Base-by-base conservation (phyloP, 1,139 yeast species). In the Suhomyces panamericanus region DNA sequence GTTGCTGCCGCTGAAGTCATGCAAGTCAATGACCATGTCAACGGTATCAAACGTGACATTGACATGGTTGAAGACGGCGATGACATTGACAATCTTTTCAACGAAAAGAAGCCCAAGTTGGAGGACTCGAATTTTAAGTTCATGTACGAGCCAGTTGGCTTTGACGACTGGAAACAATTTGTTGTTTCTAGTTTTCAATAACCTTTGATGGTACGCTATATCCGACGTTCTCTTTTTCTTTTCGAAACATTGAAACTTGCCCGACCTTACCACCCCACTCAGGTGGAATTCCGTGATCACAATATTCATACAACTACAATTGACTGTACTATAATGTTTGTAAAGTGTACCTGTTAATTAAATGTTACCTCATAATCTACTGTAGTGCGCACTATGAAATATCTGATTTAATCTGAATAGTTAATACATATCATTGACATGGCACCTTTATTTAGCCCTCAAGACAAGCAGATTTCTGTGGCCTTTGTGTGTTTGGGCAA, bases 401-500 rank as follows among this genome's bases (percentile, higher is more conserved):
- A 17, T 14, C 12, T 31, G 33, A 20, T 20, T 20, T 20, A 20
- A 20, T 20, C 2, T 20, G 24, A 20, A 20, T 20, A 4, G 2
- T 5, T 20, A 20, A 6, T 20, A 20, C 12, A 10, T 12, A 3
- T 14, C 11, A 7, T 11, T 16, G 8, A 15, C 10, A 42, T 43
- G 46, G 37, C 46, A 16, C 51, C 63, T 14, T 35, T 46, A 31
- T 54, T 54, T 40, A 54, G 47, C 43, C 59, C 66, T 1, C 54
- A 56, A 40, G 63, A 64, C 3, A 60, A 58, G 49, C 60, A 63
- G 52, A 62, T 83, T 10, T 76, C 86, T 1, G 93, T 89, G 31
- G 96, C 95, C 0, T 91, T 91, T 62, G 95, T 90, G 2, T 91
- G 98, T 60, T 73, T 90, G 16, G 98, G 98, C 3, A 91, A 91